Evolutionary conservation across 164 flowering plant species (phyloP).

Genomic region (Litsea cubeba): DNA sequence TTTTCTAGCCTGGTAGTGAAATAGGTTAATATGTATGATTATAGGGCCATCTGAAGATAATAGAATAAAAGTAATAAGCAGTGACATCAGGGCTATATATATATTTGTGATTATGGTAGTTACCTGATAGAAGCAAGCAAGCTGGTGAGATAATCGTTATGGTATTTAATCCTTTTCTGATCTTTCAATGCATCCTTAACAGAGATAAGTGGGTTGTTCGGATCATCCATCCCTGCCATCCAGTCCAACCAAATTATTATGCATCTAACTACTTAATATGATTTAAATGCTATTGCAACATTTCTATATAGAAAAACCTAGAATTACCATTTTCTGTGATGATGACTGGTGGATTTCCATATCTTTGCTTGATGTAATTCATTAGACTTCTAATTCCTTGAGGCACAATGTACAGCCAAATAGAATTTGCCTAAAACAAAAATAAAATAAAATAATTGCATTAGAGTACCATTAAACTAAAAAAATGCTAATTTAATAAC

Average conservation of each 20-base stretch:
- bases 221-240: conserved; percentile 87
- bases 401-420: conserved; percentile 92
- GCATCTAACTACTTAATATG: too few species aligned
- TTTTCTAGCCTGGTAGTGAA: too few species aligned
- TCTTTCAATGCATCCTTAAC: conserved; percentile 70
- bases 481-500: too few species aligned
- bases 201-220: conserved; percentile 48
- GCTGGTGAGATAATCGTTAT: conserved; percentile 66
- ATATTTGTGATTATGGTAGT: not conserved
- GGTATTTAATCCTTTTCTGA: conserved; percentile 79
- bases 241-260: conserved; percentile 1
- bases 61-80: not conserved
- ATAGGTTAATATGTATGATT: too few species aligned
- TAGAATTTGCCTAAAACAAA: conserved; percentile 63
- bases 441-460: not conserved
- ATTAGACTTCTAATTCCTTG: conserved; percentile 71
- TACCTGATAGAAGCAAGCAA: conserved; percentile 75
- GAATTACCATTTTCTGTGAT: conserved; percentile 85
- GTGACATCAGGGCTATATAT: not conserved
- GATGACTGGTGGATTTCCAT: conserved; percentile 72
- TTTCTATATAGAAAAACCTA: not conserved
- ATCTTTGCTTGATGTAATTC: conserved; percentile 78
- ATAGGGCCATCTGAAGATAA: not conserved
- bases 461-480: not conserved
- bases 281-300: not conserved